A percentile compares a stretch with the other conserved stretches of the same genome.
Conservation (phyloP, 1,139 yeast species). For the Candida dubliniensis region DNA sequence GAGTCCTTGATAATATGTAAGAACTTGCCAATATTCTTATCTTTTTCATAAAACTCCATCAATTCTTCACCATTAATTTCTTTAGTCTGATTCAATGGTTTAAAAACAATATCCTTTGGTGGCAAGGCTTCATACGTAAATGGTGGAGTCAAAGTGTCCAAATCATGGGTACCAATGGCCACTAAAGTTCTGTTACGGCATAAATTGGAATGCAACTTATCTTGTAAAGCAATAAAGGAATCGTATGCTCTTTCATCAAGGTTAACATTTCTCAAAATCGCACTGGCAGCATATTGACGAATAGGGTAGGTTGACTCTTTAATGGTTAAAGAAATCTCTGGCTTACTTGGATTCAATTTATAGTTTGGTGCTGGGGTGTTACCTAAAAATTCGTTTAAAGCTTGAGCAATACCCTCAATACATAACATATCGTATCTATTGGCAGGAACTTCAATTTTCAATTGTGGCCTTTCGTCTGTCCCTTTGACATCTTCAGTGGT, state of each 20-base stretch:
- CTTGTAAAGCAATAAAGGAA: conserved; percentile 94
- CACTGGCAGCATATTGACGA: conserved; percentile 95
- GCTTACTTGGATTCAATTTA: conserved; percentile 59
- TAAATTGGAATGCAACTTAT: conserved; percentile 89
- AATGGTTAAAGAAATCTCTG: conserved; percentile 67
- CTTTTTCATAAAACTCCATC: conserved; percentile 88
- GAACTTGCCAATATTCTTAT: conserved; percentile 85
- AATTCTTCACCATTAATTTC: conserved; percentile 74
- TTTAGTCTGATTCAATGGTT: conserved; percentile 83
- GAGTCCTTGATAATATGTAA: conserved; percentile 85
- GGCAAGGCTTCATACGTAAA: conserved; percentile 84
- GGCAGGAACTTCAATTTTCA: conserved; percentile 96
- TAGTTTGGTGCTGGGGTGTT: conserved; percentile 63
- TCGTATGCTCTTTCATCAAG: conserved; percentile 86
- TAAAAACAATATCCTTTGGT: conserved; percentile 75
- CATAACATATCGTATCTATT: conserved; percentile 97
- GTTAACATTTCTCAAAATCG: conserved; percentile 77
- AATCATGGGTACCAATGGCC: conserved; percentile 98
- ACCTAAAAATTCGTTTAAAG: conserved; percentile 87
- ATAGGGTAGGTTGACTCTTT: conserved; percentile 68
- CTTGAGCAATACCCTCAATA: conserved; percentile 96
- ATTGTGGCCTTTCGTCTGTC: conserved; percentile 83
- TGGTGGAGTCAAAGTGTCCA: conserved; percentile 79
- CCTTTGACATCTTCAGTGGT: conserved; percentile 75
- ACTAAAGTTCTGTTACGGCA: conserved; percentile 97